Base-by-base conservation (phyloP, 2,329 filamentous ascomycete genomes). In the Xylaria polymorpha region DNA sequence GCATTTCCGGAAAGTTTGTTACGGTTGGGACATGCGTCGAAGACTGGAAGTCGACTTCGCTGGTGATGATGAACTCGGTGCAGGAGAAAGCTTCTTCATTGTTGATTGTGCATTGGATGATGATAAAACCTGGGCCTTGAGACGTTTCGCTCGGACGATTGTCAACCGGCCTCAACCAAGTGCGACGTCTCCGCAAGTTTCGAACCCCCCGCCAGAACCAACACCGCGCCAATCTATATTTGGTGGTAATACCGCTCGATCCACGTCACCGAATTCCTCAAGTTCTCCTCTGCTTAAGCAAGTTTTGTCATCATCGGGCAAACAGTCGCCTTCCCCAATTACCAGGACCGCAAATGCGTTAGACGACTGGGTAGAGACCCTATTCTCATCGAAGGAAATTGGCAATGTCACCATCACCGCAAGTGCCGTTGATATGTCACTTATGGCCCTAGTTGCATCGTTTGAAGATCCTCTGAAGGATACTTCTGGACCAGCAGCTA, bases 11-110 rank as follows among this genome's bases (percentile, higher is more conserved):
- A 91, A 90, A 75, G 84, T 89, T 1, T 98, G 92, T 76, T 83
- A 92, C 67, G 92, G 92, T 2, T 98, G 96, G 95, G 93, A 98
- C 76, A 98, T 98, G 94, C 90, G 90, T 62, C 88, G 94, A 69
- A 90, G 85, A 70, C 83, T 98, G 2, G 91, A 96, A 75, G 93
- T 97, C 2, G 96, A 99, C 77, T 98, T 98, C 80, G 92, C 92
- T 48, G 90, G 88, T 22, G 93, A 94, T 72, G 92, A 96, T 80
- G 88, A 88, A n/a, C 84, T 88, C 64, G 88, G 90, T 58, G 91
- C 90, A 32, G 94, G 94, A 22, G 95, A 98, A 79, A 86, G 85
- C 18, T 83, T 97, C 46, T 85, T 97, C 32, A 86, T 97, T 2
- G 85, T 98, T 56, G 85, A 89, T 41, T 92, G 91, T 75, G 94